These are phyloP conservation scores for Exophiala bonariae DNA, from an alignment of 2,329 filamentous ascomycete genomes.

Conservation along the genomic window DNA sequence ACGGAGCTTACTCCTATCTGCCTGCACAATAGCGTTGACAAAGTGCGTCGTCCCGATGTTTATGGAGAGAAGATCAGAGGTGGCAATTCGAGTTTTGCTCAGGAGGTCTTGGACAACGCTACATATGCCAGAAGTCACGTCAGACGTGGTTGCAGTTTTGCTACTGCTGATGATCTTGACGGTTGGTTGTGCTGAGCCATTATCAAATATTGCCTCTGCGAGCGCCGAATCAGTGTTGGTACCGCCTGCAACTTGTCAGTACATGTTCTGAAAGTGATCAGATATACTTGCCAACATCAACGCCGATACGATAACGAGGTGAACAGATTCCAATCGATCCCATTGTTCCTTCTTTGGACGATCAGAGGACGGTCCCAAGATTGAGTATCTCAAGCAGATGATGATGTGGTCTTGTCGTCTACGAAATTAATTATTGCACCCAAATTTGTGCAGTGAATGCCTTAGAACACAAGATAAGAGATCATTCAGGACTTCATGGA, in stretches of 20 bases:
- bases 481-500: too few species aligned
- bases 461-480: too few species aligned
- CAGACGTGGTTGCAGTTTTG: conserved; percentile 41
- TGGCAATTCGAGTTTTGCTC: conserved; percentile 32
- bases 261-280: not conserved
- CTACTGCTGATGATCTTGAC: not conserved
- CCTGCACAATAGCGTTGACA: conserved; percentile 49
- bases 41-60: conserved; percentile 56
- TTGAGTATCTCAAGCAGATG: too few species aligned
- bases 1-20: conserved; percentile 50
- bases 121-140: conserved; percentile 43
- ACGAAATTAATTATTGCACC: too few species aligned
- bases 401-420: too few species aligned
- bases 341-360: too few species aligned
- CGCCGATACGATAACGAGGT: conserved; percentile 2
- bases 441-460: too few species aligned
- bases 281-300: conserved; percentile 6
- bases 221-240: conserved; percentile 5
- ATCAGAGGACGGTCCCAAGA: too few species aligned
- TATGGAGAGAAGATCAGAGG: conserved; percentile 40
- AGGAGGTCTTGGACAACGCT: conserved; percentile 37
- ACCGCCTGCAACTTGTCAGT: not conserved
- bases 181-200: not conserved
- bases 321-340: not conserved
- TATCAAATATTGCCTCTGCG: not conserved